Conservation (phyloP, 78 protist species). For the Paratrimastix pyriformis region DNA sequence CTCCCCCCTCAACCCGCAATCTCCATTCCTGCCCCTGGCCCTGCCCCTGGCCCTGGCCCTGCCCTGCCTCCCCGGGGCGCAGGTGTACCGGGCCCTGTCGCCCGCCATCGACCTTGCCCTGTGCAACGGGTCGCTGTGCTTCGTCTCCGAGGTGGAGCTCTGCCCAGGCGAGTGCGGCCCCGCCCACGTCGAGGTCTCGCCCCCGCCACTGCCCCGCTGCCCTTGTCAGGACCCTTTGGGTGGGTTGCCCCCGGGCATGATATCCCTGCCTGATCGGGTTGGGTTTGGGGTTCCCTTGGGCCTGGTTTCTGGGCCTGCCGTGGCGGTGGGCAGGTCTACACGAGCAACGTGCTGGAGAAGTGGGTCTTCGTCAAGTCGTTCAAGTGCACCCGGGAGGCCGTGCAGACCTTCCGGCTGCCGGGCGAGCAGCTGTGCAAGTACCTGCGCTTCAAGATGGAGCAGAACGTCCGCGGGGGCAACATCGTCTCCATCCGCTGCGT, state of each 20-base stretch:
- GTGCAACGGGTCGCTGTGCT: not conserved
- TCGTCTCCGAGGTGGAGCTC: not conserved
- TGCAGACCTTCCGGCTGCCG: conserved; percentile 6
- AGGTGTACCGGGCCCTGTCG: conserved; percentile 3
- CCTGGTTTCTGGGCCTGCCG: too few species aligned
- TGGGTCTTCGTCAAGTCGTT: not conserved
- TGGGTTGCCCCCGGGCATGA: too few species aligned
- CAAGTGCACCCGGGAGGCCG: not conserved
- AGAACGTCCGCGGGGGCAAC: conserved; percentile 27
- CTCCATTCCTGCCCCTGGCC: too few species aligned
- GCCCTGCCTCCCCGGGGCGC: too few species aligned
- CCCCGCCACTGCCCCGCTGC: too few species aligned
- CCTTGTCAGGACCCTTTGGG: too few species aligned
- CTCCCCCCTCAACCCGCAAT: too few species aligned
- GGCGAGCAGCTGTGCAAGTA: conserved; percentile 2
- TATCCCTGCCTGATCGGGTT: too few species aligned
- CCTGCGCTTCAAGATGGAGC: not conserved
- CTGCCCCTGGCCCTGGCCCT: too few species aligned
- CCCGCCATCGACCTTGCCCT: conserved; percentile 26
- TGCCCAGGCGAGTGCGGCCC: conserved; percentile 16
- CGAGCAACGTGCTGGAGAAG: not conserved
- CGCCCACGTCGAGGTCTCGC: not conserved
- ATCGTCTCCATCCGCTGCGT: conserved; percentile 18
- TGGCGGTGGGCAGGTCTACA: too few species aligned
- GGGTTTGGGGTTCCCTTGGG: too few species aligned